phyloP scores from a whole-genome alignment of 352 stramenopile species.

The Thraustochytrium sp. region DNA sequence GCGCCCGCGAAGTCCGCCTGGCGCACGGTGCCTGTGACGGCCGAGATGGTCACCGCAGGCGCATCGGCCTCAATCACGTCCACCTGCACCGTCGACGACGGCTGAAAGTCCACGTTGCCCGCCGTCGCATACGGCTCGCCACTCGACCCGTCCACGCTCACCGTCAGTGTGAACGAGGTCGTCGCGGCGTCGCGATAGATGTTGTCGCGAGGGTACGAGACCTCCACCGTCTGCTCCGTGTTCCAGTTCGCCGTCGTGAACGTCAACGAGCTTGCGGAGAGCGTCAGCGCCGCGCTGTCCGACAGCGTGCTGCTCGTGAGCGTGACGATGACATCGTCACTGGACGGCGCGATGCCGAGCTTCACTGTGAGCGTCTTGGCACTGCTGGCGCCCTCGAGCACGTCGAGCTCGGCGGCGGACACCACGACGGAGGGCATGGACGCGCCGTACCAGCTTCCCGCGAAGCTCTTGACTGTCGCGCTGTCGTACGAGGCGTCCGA shows the following conservation, averaged over 20 bases:
- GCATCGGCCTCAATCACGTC: no score
- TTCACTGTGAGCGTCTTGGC: not conserved
- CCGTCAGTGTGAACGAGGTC: not conserved
- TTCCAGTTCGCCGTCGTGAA: not conserved
- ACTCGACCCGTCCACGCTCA: not conserved
- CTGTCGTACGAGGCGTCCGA: not conserved
- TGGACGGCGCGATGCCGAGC: not conserved
- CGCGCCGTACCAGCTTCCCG: not conserved
- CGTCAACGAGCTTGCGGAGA: not conserved
- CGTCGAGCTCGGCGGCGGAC: not conserved
- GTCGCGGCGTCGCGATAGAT: not conserved
- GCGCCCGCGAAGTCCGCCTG: no score
- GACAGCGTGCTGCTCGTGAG: not conserved
- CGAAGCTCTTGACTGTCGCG: not conserved
- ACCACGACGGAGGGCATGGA: not conserved
- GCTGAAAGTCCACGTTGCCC: not conserved
- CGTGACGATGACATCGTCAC: not conserved
- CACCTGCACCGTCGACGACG: no score
- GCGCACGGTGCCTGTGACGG: no score
- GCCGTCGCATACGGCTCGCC: not conserved
- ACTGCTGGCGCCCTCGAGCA: not conserved
- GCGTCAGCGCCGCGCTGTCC: not conserved
- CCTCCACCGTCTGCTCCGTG: not conserved
- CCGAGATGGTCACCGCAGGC: no score
- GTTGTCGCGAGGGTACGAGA: not conserved